Conservation (phyloP, 306 rosid species). For the Acacia melanoxylon region DNA sequence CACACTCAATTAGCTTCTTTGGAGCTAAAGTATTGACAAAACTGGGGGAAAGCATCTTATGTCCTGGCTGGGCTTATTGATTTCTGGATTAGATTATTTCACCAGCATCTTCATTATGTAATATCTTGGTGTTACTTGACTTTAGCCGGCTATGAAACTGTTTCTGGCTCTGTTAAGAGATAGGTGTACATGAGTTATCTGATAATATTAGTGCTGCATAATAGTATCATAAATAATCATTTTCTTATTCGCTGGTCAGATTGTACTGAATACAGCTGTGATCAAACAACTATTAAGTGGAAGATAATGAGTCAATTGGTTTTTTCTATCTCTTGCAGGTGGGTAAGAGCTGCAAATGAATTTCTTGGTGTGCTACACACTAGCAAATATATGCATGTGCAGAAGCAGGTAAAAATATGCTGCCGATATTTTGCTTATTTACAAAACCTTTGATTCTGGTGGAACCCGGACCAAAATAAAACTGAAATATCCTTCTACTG, state of each 20-base stretch:
- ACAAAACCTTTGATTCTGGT: background rate
- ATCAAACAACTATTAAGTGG: conserved; percentile 14
- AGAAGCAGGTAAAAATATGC: conserved; percentile 58
- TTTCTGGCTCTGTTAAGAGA: background rate
- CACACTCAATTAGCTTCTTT: conserved; percentile 6
- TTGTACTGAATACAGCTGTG: background rate
- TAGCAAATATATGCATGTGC: conserved; percentile 64
- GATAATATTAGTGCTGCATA: background rate
- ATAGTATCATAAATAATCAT: conserved; percentile 6
- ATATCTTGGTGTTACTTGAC: background rate
- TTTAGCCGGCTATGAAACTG: background rate
- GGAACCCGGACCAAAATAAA: background rate
- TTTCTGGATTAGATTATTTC: background rate
- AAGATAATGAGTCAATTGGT: background rate
- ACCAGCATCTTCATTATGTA: background rate
- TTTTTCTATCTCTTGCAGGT: conserved; percentile 57
- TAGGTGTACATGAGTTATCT: background rate
- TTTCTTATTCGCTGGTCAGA: conserved; percentile 10
- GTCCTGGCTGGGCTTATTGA: background rate
- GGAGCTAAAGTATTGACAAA: background rate
- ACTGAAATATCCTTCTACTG: background rate
- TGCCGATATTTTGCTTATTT: conserved; percentile 18
- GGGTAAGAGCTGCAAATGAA: conserved; percentile 82
- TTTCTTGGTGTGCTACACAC: conserved; percentile 62
- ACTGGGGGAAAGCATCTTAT: background rate